Base-by-base conservation (phyloP, 176 grass and related monocot genomes). In the Tillandsia fasciculata region DNA sequence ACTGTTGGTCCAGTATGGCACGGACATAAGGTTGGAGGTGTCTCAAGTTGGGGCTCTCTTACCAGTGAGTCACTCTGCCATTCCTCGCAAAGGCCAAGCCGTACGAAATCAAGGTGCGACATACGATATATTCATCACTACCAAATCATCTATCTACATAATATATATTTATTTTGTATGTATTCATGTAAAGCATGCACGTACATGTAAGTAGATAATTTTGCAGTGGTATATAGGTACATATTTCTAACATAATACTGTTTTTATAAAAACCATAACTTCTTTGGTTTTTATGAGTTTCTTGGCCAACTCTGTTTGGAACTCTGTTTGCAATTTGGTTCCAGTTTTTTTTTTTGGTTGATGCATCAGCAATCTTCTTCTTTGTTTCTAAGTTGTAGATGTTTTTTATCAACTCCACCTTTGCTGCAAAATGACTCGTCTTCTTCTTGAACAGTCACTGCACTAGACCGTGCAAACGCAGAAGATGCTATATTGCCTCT, bases 401-500 rank as follows among this genome's bases (percentile, higher is more conserved):
- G 10, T 14, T 26, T 61, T 42, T 58, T 12, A 9, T 3, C 81
- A 29, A 64, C 18, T 58, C 26, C 57, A 65, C 64, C 65, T 73
- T 42, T 64, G 50, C 42, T 87, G 61, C 72, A 68, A 58, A 26
- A 72, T 84, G 50, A 69, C 80, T 80, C 11, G 63, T 26, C 82
- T 67, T 53, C 71, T 81, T 48, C 48, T 85, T 79, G 64, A 77
- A 82, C 33, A 79, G 76, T 99, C 20, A 99, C 87, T 64, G 87
- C 89, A 81, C 71, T 99, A 69, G 89, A 93, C 64, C 79, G 87
- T 14, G 77, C 94, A 26, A 99, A 99, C 80, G 94, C 89, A 12
- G 94, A 93, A 85, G 89, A 99, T 86, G 87, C 89, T 15, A 80
- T 76, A 18, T 74, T 99, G 68, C 94, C 94, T 74, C 78, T 99